Conservation (phyloP, 768 basidiomycete species). For the Boletus tomentosulus region DNA sequence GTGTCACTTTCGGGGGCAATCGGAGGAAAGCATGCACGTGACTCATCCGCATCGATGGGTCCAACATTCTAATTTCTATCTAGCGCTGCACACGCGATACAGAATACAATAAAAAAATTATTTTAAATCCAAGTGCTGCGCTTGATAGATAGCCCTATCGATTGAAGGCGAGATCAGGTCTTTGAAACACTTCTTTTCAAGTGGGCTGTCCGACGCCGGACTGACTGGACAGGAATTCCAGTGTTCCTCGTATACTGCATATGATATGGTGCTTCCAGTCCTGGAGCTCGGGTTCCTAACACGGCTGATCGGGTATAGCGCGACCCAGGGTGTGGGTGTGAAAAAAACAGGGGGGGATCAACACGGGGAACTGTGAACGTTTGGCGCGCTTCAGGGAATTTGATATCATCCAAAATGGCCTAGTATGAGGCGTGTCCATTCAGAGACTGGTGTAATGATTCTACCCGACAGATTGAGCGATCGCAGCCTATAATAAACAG, state of each 20-base stretch:
- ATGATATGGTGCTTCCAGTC: background rate
- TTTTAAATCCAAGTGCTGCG: background rate
- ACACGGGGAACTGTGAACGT: slow-evolving; percentile 11
- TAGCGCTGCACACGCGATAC: too few relatives aligned
- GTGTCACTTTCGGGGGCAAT: background rate
- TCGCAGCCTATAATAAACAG: background rate
- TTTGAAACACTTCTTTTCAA: background rate
- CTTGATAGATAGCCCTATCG: too few relatives aligned
- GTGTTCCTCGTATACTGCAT: background rate
- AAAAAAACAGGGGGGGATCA: background rate
- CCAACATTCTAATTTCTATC: too few relatives aligned
- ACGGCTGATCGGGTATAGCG: slow-evolving; percentile 1
- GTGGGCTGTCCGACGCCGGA: background rate
- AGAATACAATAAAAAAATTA: background rate
- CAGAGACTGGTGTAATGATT: background rate
- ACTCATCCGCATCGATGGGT: background rate
- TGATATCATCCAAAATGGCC: slow-evolving; percentile 10
- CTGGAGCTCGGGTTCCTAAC: background rate
- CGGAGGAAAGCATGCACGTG: slow-evolving; percentile 12
- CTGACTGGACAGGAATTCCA: background rate
- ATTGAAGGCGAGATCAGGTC: too few relatives aligned
- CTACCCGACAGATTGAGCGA: background rate
- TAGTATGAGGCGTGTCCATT: slow-evolving; percentile 10
- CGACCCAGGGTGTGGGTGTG: slow-evolving; percentile 6
- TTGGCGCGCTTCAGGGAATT: slow-evolving; percentile 8